Percentiles rank a stretch among this genome's conserved stretches.
Conservation (phyloP, 306 rosid genomes). For the Prunus armeniaca region DNA sequence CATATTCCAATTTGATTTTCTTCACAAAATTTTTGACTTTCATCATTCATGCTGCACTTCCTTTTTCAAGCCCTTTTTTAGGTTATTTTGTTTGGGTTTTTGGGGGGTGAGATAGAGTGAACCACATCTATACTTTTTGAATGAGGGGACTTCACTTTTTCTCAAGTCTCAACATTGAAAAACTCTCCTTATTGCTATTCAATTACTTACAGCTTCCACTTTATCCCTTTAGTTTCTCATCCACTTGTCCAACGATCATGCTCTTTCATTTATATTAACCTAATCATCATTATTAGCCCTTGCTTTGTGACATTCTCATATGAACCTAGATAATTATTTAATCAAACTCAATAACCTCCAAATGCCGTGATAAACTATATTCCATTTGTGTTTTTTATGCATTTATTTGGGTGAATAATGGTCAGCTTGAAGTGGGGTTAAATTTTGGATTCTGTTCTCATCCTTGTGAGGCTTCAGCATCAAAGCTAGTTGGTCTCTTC, state of each 20-base stretch:
- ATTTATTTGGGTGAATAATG: neutral
- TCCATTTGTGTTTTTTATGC: neutral
- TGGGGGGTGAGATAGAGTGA: too few species aligned
- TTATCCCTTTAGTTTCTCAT: neutral
- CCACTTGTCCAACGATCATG: neutral
- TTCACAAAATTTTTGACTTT: too few species aligned
- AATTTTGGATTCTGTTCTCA: neutral
- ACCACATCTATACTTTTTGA: too few species aligned
- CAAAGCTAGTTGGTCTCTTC: conserved; percentile 10
- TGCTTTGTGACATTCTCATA: neutral
- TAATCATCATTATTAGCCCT: neutral
- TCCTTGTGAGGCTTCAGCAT: neutral
- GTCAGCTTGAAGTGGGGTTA: neutral
- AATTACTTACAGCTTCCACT: neutral
- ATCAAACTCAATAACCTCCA: neutral
- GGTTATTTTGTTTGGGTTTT: too few species aligned
- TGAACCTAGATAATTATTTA: neutral
- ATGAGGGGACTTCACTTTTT: neutral
- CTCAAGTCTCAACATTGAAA: neutral
- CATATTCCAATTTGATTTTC: too few species aligned
- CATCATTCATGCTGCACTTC: too few species aligned
- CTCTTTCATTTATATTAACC: neutral
- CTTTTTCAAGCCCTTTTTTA: too few species aligned
- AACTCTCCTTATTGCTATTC: neutral
- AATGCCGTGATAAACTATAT: neutral